Evolutionary conservation across 2,329 filamentous ascomycete genomes (phyloP), one percentile per base, ranked within the genome.

Genomic region (Myriosclerotinia scirpicola): DNA sequence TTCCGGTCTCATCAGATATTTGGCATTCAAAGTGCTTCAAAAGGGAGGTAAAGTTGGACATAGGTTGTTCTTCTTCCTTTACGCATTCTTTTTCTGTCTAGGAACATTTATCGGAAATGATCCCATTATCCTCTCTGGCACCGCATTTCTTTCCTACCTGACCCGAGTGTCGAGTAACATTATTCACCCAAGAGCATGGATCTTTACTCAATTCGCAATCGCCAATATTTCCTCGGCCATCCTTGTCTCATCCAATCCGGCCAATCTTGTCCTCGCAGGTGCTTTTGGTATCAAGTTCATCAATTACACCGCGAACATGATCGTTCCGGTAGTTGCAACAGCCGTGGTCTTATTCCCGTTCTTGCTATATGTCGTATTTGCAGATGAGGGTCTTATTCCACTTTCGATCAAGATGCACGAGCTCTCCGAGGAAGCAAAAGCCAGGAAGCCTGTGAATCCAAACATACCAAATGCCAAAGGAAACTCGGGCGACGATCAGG

Each of bases 201-300:
- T 92, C 30, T 84, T 87, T 71, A 85, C 84, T 2, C 90, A 92
- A 67, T 92, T 92, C 67, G 84, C 89, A 20, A 77, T 91, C 1
- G 89, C 89, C 62, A 92, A 92, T 69, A 89, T 92, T 58, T 87
- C 86, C 2, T 92, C 90, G 0, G 89, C 90, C 0, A 90, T 92
- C 34, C 80, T 93, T 11, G 90, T 93, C 12, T 92, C 90, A 0
- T 92, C 89, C 0, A 92, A 92, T 68, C 90, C 90, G 0, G 92
- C 90, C 2, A 92, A 92, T 65, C 82, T 92, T 9, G 89, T 92
- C 0, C 82, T 92, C 0, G 88, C 89, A 0, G 89, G 89, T 5
- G 90, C 90, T 2, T 92, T 92, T 73, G 73, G 84, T 4, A 88
- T 92, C 78, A 88, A 84, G 61, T 92, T 92, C 75, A 85, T 92